Percentiles rank a stretch among this genome's conserved stretches.
These are phyloP conservation scores for Caloboletus inedulis DNA, from an alignment of 1,284 basidiomycete species.

Conservation along the genomic window DNA sequence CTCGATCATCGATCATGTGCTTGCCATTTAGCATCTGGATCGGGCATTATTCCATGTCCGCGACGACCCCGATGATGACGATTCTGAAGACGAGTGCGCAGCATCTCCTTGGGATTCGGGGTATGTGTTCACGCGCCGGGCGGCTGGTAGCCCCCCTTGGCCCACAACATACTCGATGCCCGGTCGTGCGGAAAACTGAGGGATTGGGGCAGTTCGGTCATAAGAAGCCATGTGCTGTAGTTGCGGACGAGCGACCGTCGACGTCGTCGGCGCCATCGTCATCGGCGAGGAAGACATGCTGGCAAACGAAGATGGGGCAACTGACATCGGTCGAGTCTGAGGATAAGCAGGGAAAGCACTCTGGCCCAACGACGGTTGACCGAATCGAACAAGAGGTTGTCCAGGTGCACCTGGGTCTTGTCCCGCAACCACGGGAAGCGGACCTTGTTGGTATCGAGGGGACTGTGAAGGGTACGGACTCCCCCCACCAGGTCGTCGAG, in stretches of 20 bases:
- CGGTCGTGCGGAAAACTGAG: conserved; percentile 4
- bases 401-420: conserved; percentile 16
- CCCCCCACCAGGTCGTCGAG: conserved; percentile 21
- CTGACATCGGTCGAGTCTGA: conserved; percentile 3
- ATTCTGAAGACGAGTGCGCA: conserved; percentile 5
- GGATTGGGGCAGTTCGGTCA: neutral
- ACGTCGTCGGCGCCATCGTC: neutral
- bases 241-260: neutral
- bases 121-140: conserved; percentile 5
- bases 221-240: conserved; percentile 5
- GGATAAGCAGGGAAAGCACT: conserved; percentile 14
- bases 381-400: conserved; percentile 16
- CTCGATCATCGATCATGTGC: conserved; percentile 9
- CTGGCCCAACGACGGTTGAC: conserved; percentile 28
- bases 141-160: conserved; percentile 1
- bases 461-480: conserved; percentile 32
- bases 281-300: conserved; percentile 9
- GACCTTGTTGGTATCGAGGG: conserved; percentile 25
- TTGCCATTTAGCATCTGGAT: conserved; percentile 10
- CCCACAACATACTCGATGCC: conserved; percentile 18
- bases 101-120: conserved; percentile 1
- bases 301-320: conserved; percentile 12
- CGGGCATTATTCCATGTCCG: conserved; percentile 17
- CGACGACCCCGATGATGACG: conserved; percentile 21
- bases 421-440: conserved; percentile 12